Evolutionary conservation across 495 filamentous ascomycete species (phyloP).

Genomic region (Jackrogersella multiformis): DNA sequence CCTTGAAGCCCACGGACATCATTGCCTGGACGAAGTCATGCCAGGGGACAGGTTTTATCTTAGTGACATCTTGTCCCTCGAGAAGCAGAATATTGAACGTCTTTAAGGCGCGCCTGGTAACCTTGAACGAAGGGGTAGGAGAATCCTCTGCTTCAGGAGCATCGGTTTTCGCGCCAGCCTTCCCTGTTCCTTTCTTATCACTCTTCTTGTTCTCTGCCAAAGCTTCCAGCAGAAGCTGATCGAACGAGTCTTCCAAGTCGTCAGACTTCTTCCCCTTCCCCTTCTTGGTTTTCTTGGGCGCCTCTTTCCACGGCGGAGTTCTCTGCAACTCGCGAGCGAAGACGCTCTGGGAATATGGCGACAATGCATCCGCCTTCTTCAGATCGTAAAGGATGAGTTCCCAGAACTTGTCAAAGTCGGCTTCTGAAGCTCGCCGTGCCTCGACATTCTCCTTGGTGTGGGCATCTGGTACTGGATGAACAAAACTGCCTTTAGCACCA

Average conservation of each 20-base stretch:
- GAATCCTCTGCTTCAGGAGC: neutral
- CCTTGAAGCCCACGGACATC: conserved; percentile 54
- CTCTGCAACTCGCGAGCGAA: neutral
- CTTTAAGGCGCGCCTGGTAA: conserved; percentile 19
- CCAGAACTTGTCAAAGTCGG: conserved; percentile 15
- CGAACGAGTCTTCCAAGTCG: neutral
- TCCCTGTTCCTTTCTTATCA: neutral
- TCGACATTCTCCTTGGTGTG: neutral
- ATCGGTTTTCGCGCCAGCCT: neutral
- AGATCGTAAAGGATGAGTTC: neutral
- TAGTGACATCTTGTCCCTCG: neutral
- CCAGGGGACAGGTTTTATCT: conserved; percentile 58
- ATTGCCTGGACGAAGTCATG: conserved; percentile 64
- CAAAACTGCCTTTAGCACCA: neutral
- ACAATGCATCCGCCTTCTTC: neutral
- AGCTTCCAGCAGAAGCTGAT: neutral
- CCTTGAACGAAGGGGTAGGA: neutral
- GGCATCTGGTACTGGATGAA: neutral
- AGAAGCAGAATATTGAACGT: conserved; percentile 9
- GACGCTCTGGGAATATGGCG: neutral
- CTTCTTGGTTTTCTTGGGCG: neutral
- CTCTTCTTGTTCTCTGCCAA: neutral
- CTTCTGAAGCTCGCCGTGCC: neutral
- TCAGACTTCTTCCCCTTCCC: conserved; percentile 3
- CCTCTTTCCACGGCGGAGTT: conserved; percentile 11